Evolutionary conservation across 495 filamentous ascomycete species (phyloP).

Genomic region (Talaromyces stipitatus): DNA sequence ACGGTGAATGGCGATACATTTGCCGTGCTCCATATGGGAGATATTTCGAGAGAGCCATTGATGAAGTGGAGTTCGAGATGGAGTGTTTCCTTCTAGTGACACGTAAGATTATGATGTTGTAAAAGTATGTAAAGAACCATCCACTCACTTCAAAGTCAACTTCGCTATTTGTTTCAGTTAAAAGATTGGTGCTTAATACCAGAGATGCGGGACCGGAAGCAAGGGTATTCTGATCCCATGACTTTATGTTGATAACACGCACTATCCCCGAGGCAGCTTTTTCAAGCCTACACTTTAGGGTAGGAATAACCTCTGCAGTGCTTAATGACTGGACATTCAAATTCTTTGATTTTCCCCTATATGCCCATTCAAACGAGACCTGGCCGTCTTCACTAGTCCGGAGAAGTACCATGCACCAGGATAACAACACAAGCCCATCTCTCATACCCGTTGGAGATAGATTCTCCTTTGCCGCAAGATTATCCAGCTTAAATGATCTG

Average conservation of each 20-base stretch:
- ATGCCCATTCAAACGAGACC: constrained; percentile 30
- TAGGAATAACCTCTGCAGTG: constrained; percentile 17
- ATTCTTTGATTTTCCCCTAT: constrained; percentile 7
- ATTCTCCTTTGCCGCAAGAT: constrained; percentile 11
- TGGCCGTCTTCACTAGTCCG: constrained; percentile 29
- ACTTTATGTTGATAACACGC: constrained; percentile 11
- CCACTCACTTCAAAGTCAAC: constrained; percentile 20
- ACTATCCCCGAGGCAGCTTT: constrained; percentile 14
- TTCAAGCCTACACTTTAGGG: constrained; percentile 17
- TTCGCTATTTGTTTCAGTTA: constrained; percentile 13
- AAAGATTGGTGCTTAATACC: constrained; percentile 22
- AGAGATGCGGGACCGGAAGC: constrained; percentile 10
- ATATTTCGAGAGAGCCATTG: constrained; percentile 16
- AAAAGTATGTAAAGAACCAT: not conserved
- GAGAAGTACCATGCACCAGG: constrained; percentile 38
- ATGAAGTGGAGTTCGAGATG: constrained; percentile 22
- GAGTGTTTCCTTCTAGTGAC: constrained; percentile 11
- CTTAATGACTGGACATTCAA: not conserved
- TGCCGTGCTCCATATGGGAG: constrained; percentile 18
- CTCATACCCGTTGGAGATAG: constrained; percentile 20
- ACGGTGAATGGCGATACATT: constrained; percentile 28
- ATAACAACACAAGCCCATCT: constrained; percentile 31
- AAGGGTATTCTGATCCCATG: not conserved
- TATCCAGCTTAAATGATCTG: constrained; percentile 12
- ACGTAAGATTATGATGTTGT: not conserved